Percentiles rank a stretch among this genome's conserved stretches.
Conservation (phyloP, 495 filamentous ascomycete genomes). For the Neurospora pannonica region DNA sequence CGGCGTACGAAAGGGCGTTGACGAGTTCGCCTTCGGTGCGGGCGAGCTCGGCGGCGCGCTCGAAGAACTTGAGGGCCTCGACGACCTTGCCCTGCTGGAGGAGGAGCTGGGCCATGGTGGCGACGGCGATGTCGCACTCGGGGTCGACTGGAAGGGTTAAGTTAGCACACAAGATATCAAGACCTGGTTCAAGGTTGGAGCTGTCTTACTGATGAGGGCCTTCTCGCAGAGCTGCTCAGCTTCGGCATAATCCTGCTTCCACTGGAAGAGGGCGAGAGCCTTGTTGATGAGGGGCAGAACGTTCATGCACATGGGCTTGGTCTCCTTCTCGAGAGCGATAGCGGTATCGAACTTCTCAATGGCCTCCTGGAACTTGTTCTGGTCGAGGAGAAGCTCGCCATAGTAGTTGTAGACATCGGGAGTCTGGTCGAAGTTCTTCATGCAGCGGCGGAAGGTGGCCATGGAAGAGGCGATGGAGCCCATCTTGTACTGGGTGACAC, state of each 20-base stretch:
- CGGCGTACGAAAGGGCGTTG: slow-evolving; percentile 93
- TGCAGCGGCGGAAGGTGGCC: slow-evolving; percentile 93
- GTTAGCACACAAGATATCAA: slow-evolving; percentile 16
- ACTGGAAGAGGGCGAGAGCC: slow-evolving; percentile 91
- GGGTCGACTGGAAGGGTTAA: slow-evolving; percentile 68
- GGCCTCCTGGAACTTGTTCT: slow-evolving; percentile 87
- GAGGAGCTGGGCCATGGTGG: slow-evolving; percentile 97
- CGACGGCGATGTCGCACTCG: slow-evolving; percentile 97
- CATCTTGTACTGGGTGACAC: slow-evolving; percentile 99
- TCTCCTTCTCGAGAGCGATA: slow-evolving; percentile 93
- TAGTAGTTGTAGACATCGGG: slow-evolving; percentile 99
- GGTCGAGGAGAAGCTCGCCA: slow-evolving; percentile 94
- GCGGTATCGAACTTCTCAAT: slow-evolving; percentile 98
- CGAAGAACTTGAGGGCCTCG: slow-evolving; percentile 93
- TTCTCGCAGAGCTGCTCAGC: slow-evolving; percentile 95
- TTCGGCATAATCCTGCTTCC: slow-evolving; percentile 91
- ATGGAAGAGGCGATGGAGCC: slow-evolving; percentile 95
- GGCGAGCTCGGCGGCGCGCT: slow-evolving; percentile 90
- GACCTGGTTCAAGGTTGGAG: neutral
- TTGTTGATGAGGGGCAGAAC: slow-evolving; percentile 98
- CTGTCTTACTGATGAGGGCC: slow-evolving; percentile 81
- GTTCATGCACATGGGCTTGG: slow-evolving; percentile 90
- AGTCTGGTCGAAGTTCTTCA: slow-evolving; percentile 95
- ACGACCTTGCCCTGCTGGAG: slow-evolving; percentile 96
- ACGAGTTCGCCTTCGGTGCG: slow-evolving; percentile 91